These are phyloP conservation scores for Podospora pseudoanserina DNA, from an alignment of 495 filamentous ascomycete genomes.

Conservation along the genomic window DNA sequence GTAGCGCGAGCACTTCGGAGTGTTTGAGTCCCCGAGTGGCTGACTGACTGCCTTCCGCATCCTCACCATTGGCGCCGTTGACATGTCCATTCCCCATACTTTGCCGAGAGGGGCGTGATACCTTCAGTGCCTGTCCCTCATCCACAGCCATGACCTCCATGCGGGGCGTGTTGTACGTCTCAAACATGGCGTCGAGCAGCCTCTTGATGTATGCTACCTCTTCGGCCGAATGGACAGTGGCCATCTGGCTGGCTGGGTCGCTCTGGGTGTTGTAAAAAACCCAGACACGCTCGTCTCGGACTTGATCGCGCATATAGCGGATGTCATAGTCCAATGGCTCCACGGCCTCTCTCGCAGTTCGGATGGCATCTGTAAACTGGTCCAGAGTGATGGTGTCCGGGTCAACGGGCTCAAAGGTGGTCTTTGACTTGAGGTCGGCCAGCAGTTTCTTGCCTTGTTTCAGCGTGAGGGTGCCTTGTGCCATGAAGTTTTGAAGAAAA, in stretches of 20 bases:
- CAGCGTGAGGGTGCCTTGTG: conserved; percentile 70
- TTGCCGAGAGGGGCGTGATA: conserved; percentile 47
- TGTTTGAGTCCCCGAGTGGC: conserved; percentile 59
- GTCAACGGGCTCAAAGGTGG: conserved; percentile 24
- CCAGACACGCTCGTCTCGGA: conserved; percentile 51
- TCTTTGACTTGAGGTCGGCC: conserved; percentile 65
- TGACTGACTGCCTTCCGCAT: conserved; percentile 35
- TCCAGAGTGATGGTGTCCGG: conserved; percentile 61
- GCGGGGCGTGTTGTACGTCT: conserved; percentile 68
- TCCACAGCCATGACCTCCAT: conserved; percentile 78
- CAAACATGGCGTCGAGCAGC: conserved; percentile 89
- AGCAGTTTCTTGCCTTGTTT: conserved; percentile 68
- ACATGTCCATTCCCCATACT: conserved; percentile 38
- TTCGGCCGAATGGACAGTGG: conserved; percentile 75
- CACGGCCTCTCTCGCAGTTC: conserved; percentile 64
- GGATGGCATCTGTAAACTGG: conserved; percentile 65
- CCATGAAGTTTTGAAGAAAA: conserved; percentile 90
- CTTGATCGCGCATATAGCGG: conserved; percentile 64
- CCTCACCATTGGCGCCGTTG: conserved; percentile 28
- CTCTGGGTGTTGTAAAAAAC: conserved; percentile 86
- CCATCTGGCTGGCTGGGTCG: conserved; percentile 78
- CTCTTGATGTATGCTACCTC: conserved; percentile 89
- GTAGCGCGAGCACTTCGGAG: conserved; percentile 67
- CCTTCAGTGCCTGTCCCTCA: conserved; percentile 68
- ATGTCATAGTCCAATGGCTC: conserved; percentile 86